Conservation (phyloP, 2,329 filamentous ascomycete species). For the Aureobasidium subglaciale region DNA sequence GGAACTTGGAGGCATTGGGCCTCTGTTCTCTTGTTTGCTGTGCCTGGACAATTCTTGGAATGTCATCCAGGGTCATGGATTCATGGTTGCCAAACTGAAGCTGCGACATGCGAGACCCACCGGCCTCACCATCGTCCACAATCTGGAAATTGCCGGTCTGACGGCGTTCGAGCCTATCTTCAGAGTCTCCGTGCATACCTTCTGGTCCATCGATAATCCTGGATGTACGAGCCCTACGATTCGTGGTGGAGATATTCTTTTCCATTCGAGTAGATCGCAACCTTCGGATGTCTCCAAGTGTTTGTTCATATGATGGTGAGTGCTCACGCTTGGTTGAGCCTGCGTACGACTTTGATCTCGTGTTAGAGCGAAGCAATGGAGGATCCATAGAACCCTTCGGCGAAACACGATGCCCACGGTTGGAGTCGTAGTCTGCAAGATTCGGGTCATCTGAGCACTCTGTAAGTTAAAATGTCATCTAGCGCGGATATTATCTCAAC, state of each 20-base stretch:
- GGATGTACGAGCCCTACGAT: constrained; percentile 82
- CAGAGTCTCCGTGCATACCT: constrained; percentile 64
- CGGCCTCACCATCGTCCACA: constrained; percentile 67
- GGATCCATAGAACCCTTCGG: constrained; percentile 38
- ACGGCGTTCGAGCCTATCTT: constrained; percentile 45
- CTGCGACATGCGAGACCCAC: constrained; percentile 59
- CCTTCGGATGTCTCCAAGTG: constrained; percentile 87
- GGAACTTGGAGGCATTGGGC: constrained; percentile 70
- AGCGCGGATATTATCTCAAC: constrained; percentile 21
- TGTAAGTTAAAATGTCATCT: constrained; percentile 8
- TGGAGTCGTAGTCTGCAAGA: constrained; percentile 58
- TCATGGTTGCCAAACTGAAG: constrained; percentile 86
- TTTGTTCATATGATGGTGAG: constrained; percentile 82
- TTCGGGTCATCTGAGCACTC: constrained; percentile 57
- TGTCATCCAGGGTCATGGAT: constrained; percentile 89
- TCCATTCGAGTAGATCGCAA: constrained; percentile 89
- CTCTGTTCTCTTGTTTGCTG: constrained; percentile 90
- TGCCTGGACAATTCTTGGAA: constrained; percentile 88
- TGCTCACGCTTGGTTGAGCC: constrained; percentile 49
- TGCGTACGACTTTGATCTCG: constrained; percentile 66
- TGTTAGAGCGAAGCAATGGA: constrained; percentile 55
- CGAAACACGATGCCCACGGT: constrained; percentile 53
- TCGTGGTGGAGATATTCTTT: constrained; percentile 86
- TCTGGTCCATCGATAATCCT: constrained; percentile 86
- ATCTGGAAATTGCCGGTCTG: constrained; percentile 59